phyloP scores from a whole-genome alignment of 306 rosid species.

The Cucumis cinereus region DNA sequence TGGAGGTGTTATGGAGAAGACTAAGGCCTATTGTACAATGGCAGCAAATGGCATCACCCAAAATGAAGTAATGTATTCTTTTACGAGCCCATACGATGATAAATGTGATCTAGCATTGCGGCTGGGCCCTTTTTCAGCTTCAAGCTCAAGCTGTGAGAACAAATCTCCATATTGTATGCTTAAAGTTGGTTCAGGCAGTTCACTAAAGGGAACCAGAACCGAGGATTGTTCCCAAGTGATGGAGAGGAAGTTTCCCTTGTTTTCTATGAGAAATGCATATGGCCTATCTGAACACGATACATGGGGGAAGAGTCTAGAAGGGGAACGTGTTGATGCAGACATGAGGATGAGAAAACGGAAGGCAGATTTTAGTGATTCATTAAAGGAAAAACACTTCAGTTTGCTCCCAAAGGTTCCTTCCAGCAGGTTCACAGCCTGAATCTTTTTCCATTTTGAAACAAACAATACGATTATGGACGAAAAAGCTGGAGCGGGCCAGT shows the following conservation, averaged over 20 bases:
- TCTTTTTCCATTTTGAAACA: slow-evolving; percentile 1
- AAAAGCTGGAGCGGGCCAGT: background rate
- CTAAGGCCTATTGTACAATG: background rate
- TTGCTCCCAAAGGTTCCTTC: slow-evolving; percentile 24
- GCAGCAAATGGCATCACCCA: slow-evolving; percentile 11
- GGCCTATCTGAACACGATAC: slow-evolving; percentile 5
- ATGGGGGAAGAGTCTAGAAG: slow-evolving; percentile 4
- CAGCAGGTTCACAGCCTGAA: slow-evolving; percentile 22
- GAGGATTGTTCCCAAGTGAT: background rate
- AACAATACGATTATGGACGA: background rate
- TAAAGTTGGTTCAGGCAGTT: slow-evolving; percentile 3
- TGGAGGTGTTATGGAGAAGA: slow-evolving; percentile 9
- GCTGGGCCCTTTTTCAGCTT: slow-evolving; percentile 29
- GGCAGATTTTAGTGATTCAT: slow-evolving; percentile 16
- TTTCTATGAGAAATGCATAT: slow-evolving; percentile 8
- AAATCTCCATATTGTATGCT: slow-evolving; percentile 4
- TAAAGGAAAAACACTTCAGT: slow-evolving; percentile 8
- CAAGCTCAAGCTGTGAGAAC: slow-evolving; percentile 13
- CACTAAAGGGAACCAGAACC: slow-evolving; percentile 2
- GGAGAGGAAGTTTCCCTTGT: slow-evolving; percentile 6
- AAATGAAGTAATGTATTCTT: slow-evolving; percentile 1
- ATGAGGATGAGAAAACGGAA: slow-evolving; percentile 25
- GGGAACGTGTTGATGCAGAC: slow-evolving; percentile 6
- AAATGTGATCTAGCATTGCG: slow-evolving; percentile 60
- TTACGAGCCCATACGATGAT: slow-evolving; percentile 9